Base-by-base conservation (phyloP, 805 yeast species). In the Brettanomyces naardenensis region DNA sequence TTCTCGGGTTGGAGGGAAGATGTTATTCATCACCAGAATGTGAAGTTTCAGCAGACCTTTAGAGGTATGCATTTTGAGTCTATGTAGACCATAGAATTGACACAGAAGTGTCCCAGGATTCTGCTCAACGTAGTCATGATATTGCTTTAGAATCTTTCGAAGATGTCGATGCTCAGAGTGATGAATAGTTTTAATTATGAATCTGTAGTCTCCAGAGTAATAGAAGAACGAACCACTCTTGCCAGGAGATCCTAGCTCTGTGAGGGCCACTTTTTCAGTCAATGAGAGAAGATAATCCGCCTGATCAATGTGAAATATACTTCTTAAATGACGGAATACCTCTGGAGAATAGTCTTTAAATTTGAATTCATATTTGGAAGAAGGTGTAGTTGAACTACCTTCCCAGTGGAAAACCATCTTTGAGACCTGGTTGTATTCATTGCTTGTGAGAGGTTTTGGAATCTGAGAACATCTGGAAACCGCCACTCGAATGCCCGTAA, bases 151-250 rank as follows among this genome's bases (percentile, higher is more conserved):
- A 27, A 84, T 76, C 44, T 67, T 69, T 48, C 95, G 68, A 43
- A 92, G 63, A 56, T 86, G 92, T 44, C 77, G 75, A 63, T 92
- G 97, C 53, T 92, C 99, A 1, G 92, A 63, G 52, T 85, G 95
- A 56, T 86, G 97, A 39, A 92, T 88, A 0, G 99, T 92, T 58
- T 92, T 92, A 61, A 92, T 94, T 54, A 92, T 92, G 62, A 85
- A 92, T 45, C 90, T 73, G 63, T 80, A 89, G 62, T 94, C 98
- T 43, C 95, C 68, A 5, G 97, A 87, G 59, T 84, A 94, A 64
- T 92, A 92, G 56, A 92, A 92, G 54, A 90, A 90, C 0, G 96
- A 87, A 0, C 98, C 98, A 52, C 95, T 82, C 58, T 92, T 92
- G 3, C 98, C 98, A 0, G 97, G 97, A 2, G 97, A 88, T 17